Evolutionary conservation across 768 basidiomycete genomes (phyloP).

Genomic region (Naganishia vaughanmartiniae): DNA sequence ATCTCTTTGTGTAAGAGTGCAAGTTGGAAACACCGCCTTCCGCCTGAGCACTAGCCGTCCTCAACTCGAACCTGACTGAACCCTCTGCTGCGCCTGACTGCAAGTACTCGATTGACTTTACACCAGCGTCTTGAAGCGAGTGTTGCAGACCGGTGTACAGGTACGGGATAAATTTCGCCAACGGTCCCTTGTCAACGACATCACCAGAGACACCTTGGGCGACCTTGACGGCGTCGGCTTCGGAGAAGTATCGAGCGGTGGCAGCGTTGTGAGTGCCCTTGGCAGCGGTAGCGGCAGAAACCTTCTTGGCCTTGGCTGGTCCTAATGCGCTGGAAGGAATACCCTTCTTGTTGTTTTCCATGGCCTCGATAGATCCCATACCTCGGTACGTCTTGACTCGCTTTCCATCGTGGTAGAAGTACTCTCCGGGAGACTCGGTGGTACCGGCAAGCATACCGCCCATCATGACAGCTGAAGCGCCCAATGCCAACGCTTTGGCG

Average conservation of each 20-base stretch:
- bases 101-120: constrained; percentile 65
- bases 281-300: constrained; percentile 35
- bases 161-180: constrained; percentile 81
- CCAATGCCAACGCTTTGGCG: constrained; percentile 90
- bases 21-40: constrained; percentile 95
- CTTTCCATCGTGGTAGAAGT: constrained; percentile 98
- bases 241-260: constrained; percentile 92
- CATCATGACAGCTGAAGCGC: constrained; percentile 98
- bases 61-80: constrained; percentile 76
- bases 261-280: constrained; percentile 76
- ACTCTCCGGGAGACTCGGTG: constrained; percentile 95
- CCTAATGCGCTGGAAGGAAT: constrained; percentile 29
- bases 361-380: constrained; percentile 80
- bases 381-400: constrained; percentile 98
- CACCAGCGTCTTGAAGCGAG: constrained; percentile 89
- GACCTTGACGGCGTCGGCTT: constrained; percentile 87
- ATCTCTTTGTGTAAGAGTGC: constrained; percentile 70
- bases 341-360: constrained; percentile 56
- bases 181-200: constrained; percentile 94
- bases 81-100: constrained; percentile 66
- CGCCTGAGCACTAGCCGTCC: constrained; percentile 86
- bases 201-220: constrained; percentile 83
- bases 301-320: constrained; percentile 34
- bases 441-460: constrained; percentile 93
- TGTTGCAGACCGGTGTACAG: constrained; percentile 64